These are phyloP conservation scores for Cyclotella atomus DNA, from an alignment of 108 stramenopile species.

Conservation along the genomic window DNA sequence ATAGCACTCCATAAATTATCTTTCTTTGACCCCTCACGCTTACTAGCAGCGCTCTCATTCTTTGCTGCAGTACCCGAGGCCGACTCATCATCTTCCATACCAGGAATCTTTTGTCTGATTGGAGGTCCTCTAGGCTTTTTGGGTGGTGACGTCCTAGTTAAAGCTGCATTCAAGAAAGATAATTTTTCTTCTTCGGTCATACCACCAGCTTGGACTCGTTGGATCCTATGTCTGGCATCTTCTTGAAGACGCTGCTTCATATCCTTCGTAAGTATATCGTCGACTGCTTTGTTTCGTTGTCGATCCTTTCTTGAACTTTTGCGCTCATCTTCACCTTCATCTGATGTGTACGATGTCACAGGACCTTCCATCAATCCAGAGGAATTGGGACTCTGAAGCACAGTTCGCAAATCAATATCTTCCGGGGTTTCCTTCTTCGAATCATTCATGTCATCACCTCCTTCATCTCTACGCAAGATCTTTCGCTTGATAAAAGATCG, in stretches of 20 bases:
- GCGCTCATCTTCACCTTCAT: background rate
- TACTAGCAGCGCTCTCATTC: background rate
- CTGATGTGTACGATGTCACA: background rate
- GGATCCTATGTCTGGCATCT: slow-evolving; percentile 53
- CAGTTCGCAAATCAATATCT: slow-evolving; percentile 29
- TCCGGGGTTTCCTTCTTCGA: background rate
- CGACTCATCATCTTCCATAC: slow-evolving; percentile 17
- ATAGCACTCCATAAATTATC: slow-evolving; percentile 57
- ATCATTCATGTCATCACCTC: slow-evolving; percentile 14
- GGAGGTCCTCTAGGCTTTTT: slow-evolving; percentile 43
- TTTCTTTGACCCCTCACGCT: slow-evolving; percentile 12
- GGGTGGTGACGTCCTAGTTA: slow-evolving; percentile 39
- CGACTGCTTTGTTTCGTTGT: slow-evolving; percentile 1
- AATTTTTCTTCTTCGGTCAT: slow-evolving; percentile 70
- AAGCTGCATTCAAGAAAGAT: slow-evolving; percentile 48
- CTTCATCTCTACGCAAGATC: slow-evolving; percentile 26
- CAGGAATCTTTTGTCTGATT: slow-evolving; percentile 49
- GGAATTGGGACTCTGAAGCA: slow-evolving; percentile 36
- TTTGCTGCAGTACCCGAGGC: background rate
- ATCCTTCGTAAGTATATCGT: slow-evolving; percentile 3
- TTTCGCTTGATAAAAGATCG: slow-evolving; percentile 42
- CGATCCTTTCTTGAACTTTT: background rate
- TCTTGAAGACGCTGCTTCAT: slow-evolving; percentile 22
- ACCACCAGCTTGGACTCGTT: slow-evolving; percentile 56
- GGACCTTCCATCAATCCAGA: slow-evolving; percentile 39